A percentile compares a stretch with the other conserved stretches of the same genome.
Evolutionary conservation across 2,329 filamentous ascomycete genomes (phyloP).

Genomic region (Hymenoscyphus linearis): DNA sequence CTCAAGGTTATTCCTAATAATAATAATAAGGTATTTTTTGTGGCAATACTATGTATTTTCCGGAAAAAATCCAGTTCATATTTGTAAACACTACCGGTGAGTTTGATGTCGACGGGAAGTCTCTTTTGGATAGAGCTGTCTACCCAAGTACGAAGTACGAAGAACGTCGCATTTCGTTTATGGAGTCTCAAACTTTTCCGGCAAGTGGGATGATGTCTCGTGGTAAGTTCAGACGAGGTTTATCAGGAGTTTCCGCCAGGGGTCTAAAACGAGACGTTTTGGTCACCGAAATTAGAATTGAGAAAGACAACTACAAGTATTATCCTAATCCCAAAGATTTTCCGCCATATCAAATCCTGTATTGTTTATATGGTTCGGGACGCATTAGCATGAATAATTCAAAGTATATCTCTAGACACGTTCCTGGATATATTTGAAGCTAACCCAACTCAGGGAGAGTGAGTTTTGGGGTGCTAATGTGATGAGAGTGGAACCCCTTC

Average conservation of each 20-base stretch:
- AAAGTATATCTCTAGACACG: no score
- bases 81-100: not conserved
- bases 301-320: not conserved
- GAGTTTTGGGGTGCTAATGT: no score
- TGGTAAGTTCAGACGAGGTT: not conserved
- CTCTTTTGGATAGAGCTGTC: not conserved
- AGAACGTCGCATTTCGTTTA: no score
- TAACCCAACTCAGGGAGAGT: no score
- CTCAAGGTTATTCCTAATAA: not conserved
- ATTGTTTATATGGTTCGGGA: no score
- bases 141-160: no score
- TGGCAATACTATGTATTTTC: not conserved
- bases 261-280: not conserved
- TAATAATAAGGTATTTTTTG: not conserved
- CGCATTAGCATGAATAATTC: no score
- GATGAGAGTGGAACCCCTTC: no score
- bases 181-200: not conserved
- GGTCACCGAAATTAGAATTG: not conserved
- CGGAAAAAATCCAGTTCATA: not conserved
- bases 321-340: not conserved
- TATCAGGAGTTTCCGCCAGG: not conserved
- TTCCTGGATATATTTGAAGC: no score
- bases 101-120: not conserved
- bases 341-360: no score
- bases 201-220: not conserved